Evolutionary conservation across 306 rosid genomes (phyloP).

Genomic region (Calophaca sinica): DNA sequence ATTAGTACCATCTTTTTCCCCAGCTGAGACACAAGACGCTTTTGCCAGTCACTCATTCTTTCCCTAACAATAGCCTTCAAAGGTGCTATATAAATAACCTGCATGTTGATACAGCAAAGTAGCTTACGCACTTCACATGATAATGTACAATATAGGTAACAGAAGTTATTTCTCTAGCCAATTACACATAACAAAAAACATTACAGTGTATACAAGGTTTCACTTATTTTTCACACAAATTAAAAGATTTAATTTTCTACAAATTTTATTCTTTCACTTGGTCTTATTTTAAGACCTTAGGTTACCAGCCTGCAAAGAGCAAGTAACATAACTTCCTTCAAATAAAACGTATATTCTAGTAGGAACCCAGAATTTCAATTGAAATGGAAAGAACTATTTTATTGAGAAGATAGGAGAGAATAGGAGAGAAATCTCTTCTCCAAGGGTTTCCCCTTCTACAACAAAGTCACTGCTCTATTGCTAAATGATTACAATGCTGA

Average conservation of each 20-base stretch:
- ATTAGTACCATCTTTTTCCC: constrained; percentile 80
- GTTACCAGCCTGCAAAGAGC: constrained; percentile 13
- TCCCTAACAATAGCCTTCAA: constrained; percentile 97
- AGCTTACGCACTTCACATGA: constrained; percentile 32
- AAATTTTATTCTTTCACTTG: constrained; percentile 9
- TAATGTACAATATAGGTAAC: constrained; percentile 31
- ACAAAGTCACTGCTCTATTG: no score
- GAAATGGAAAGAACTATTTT: no score
- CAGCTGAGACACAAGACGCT: constrained; percentile 81
- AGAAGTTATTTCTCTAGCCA: constrained; percentile 21
- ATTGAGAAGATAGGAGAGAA: no score
- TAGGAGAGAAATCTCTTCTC: no score
- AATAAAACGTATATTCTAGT: constrained; percentile 14
- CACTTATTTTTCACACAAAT: constrained; percentile 18
- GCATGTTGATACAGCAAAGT: constrained; percentile 35
- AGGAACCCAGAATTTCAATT: no score
- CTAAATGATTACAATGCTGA: no score
- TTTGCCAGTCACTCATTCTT: constrained; percentile 95
- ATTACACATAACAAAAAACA: constrained; percentile 4
- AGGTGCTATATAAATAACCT: constrained; percentile 99
- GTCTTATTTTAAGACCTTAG: constrained; percentile 17
- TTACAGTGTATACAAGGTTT: constrained; percentile 10
- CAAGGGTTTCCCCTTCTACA: no score
- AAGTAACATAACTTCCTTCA: constrained; percentile 36
- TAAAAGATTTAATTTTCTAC: constrained; percentile 1